Conservation (phyloP, 1,284 basidiomycete genomes). For the Apiotrichum brassicae region DNA sequence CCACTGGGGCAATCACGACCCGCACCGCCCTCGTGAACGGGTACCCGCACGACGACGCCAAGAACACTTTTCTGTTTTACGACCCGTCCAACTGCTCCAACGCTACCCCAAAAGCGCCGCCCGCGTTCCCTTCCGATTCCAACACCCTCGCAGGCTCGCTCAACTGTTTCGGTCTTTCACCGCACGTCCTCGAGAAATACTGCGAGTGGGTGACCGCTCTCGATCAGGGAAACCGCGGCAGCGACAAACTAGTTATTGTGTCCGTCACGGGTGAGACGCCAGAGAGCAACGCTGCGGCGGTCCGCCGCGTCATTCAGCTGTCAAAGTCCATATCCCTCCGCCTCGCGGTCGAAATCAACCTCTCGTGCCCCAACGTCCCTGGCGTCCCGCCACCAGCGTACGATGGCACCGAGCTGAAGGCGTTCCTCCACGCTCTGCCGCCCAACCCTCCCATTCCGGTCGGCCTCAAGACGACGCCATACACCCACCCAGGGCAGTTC, state of each 20-base stretch:
- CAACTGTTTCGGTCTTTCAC: slow-evolving; percentile 16
- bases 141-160: slow-evolving; percentile 1
- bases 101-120: background rate
- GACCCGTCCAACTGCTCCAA: background rate
- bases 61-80: slow-evolving; percentile 20
- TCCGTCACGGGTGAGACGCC: slow-evolving; percentile 16
- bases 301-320: slow-evolving; percentile 5
- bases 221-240: background rate
- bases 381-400: slow-evolving; percentile 17
- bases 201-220: slow-evolving; percentile 5
- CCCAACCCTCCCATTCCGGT: slow-evolving; percentile 5
- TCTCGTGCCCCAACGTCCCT: slow-evolving; percentile 18
- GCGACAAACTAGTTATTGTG: slow-evolving; percentile 11
- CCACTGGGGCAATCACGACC: slow-evolving; percentile 16
- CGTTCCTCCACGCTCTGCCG: slow-evolving; percentile 12
- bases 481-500: slow-evolving; percentile 17
- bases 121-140: slow-evolving; percentile 1
- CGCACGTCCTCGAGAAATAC: slow-evolving; percentile 6
- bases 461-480: slow-evolving; percentile 16
- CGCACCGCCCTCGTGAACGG: slow-evolving; percentile 17
- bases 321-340: background rate
- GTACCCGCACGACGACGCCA: slow-evolving; percentile 16
- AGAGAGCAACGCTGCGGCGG: slow-evolving; percentile 5
- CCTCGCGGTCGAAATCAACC: slow-evolving; percentile 17
- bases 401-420: slow-evolving; percentile 11